Percentiles rank a stretch among this genome's conserved stretches.
Evolutionary conservation across 495 filamentous ascomycete genomes (phyloP).

Genomic region (Parmelia sp.): DNA sequence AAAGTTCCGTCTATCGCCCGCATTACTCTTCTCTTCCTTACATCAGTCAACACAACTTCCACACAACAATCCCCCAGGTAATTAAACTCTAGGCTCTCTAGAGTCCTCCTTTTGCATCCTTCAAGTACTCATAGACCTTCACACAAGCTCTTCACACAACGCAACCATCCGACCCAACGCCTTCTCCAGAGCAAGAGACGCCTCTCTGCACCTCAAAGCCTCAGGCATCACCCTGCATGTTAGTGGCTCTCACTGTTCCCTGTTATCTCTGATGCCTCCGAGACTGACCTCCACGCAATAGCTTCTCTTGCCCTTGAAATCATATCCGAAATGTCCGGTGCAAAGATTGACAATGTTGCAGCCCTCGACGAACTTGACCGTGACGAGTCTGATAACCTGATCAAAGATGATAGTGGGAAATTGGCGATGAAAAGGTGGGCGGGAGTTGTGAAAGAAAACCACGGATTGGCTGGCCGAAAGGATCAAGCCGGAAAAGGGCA

Average conservation of each 20-base stretch:
- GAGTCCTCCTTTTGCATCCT: neutral
- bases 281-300: neutral
- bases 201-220: neutral
- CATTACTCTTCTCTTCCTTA: neutral
- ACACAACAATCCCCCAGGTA: neutral
- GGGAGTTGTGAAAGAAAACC: too few relatives aligned
- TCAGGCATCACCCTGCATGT: neutral
- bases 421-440: too few relatives aligned
- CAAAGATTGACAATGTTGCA: neutral
- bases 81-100: neutral
- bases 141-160: neutral
- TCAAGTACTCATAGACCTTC: neutral
- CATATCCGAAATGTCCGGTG: neutral
- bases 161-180: neutral
- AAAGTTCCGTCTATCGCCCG: neutral
- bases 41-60: neutral
- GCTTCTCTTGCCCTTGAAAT: neutral
- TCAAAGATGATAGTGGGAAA: too few relatives aligned
- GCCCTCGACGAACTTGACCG: neutral
- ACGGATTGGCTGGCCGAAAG: too few relatives aligned
- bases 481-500: too few relatives aligned
- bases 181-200: neutral
- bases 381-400: too few relatives aligned
- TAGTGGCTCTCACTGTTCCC: neutral
- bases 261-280: neutral